Conservation (phyloP, 148 eudicot species). For the Chenopodium formosanum region DNA sequence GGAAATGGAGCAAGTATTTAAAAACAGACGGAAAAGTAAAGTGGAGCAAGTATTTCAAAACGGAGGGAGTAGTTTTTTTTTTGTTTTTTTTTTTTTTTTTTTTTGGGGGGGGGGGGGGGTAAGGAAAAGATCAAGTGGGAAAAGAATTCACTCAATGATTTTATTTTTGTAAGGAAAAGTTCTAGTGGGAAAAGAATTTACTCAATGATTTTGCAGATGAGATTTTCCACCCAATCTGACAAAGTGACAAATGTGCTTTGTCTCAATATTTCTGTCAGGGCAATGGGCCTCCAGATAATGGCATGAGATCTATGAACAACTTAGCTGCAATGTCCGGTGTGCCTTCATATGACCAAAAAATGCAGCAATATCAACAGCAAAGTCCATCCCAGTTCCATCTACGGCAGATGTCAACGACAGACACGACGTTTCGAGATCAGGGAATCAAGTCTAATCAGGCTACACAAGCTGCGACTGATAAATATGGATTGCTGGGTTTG, state of each 20-base stretch:
- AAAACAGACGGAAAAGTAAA: too few species aligned
- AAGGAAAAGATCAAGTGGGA: too few species aligned
- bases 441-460: constrained; percentile 47
- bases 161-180: too few species aligned
- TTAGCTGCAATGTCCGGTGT: constrained; percentile 27
- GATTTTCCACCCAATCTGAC: too few species aligned
- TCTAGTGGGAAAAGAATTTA: too few species aligned
- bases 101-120: too few species aligned
- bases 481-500: constrained; percentile 68
- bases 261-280: constrained; percentile 19
- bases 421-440: constrained; percentile 49
- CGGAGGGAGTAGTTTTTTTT: too few species aligned
- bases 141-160: too few species aligned
- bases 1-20: too few species aligned
- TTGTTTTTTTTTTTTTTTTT: too few species aligned
- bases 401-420: constrained; percentile 32
- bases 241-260: background rate
- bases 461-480: constrained; percentile 48
- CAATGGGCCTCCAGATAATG: constrained; percentile 43
- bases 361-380: constrained; percentile 79
- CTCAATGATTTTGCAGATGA: too few species aligned
- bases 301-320: constrained; percentile 48
- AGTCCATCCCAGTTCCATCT: constrained; percentile 59
- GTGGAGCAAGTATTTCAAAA: too few species aligned
- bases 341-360: constrained; percentile 59